Conservation (phyloP, 2,329 filamentous ascomycete genomes). For the Zymoseptoria crescenta region DNA sequence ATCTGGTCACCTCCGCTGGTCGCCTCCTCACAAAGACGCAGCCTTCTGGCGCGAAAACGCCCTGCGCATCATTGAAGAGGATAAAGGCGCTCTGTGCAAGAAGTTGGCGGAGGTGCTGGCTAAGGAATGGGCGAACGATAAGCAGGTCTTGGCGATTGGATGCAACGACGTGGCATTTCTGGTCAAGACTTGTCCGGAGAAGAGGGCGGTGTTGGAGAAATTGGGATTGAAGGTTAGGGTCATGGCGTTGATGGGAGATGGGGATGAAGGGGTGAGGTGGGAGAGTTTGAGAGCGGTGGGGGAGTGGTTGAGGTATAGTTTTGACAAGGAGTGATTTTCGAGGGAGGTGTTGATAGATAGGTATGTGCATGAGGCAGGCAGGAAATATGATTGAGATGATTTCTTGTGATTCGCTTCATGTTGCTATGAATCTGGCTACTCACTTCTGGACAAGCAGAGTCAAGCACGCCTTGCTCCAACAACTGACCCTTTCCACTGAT, state of each 20-base stretch:
- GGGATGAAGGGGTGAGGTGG: constrained; percentile 83
- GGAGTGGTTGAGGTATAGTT: constrained; percentile 66
- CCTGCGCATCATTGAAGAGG: constrained; percentile 73
- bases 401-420: no score
- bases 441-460: no score
- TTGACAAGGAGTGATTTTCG: constrained; percentile 36
- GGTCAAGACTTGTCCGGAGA: constrained; percentile 84
- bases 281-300: constrained; percentile 81
- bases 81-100: constrained; percentile 69
- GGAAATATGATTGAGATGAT: no score
- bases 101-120: constrained; percentile 80
- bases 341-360: background rate
- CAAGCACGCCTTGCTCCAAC: no score
- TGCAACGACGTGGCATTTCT: constrained; percentile 87
- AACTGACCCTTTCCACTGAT: no score
- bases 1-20: constrained; percentile 85
- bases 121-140: constrained; percentile 76
- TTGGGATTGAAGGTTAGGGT: constrained; percentile 76
- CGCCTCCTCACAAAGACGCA: constrained; percentile 76
- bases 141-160: constrained; percentile 79
- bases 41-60: constrained; percentile 92
- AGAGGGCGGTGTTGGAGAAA: constrained; percentile 70
- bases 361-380: background rate
- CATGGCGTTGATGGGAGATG: constrained; percentile 89
- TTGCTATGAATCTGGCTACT: no score